phyloP scores from a whole-genome alignment of 768 basidiomycete species.

The Leccinum sublutescens region DNA sequence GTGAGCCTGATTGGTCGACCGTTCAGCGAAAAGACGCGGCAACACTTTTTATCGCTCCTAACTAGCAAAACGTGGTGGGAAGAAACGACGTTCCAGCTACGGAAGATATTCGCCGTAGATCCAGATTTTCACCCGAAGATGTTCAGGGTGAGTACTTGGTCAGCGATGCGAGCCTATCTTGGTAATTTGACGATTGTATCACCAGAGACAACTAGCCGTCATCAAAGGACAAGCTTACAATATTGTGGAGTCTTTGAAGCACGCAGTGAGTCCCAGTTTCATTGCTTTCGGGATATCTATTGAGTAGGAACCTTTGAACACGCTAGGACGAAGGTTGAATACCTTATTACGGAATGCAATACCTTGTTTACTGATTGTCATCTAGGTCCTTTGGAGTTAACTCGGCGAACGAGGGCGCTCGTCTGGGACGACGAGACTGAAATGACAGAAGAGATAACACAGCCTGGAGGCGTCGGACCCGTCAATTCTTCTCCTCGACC shows the following conservation, averaged over 20 bases:
- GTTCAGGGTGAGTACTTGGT: conserved; percentile 60
- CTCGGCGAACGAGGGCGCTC: conserved; percentile 74
- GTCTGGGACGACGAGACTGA: conserved; percentile 90
- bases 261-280: conserved; percentile 50
- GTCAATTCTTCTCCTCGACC: conserved; percentile 52
- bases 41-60: conserved; percentile 77
- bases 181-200: conserved; percentile 2
- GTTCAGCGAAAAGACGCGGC: conserved; percentile 78
- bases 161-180: conserved; percentile 2
- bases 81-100: conserved; percentile 75
- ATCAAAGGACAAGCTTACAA: conserved; percentile 94
- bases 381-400: conserved; percentile 85
- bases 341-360: background rate
- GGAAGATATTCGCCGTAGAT: conserved; percentile 76
- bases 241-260: conserved; percentile 79
- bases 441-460: conserved; percentile 51
- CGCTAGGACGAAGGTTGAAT: conserved; percentile 69
- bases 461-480: conserved; percentile 32
- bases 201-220: conserved; percentile 82
- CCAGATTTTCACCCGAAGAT: conserved; percentile 89
- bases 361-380: conserved; percentile 10
- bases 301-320: conserved; percentile 6
- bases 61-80: conserved; percentile 91
- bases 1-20: conserved; percentile 83
- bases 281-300: background rate